Evolutionary conservation across 768 basidiomycete genomes (phyloP).

Genomic region (Leccinum uliginosum): DNA sequence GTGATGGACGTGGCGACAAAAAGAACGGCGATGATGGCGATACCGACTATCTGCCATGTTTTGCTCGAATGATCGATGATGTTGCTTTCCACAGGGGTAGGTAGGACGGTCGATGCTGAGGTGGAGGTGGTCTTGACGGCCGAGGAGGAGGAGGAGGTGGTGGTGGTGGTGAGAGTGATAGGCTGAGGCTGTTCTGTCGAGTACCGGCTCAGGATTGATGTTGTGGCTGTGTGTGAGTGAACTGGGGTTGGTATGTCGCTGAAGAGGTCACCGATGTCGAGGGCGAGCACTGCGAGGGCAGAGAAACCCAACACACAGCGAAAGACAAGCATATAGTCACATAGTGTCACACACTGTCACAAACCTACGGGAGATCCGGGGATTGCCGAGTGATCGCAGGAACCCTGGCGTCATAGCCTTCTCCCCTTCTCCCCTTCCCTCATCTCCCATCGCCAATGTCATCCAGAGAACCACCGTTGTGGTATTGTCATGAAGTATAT

Average conservation of each 20-base stretch:
- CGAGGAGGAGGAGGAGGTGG: slow-evolving; percentile 1
- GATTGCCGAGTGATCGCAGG: slow-evolving; percentile 3
- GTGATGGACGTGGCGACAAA: slow-evolving; percentile 53
- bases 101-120: slow-evolving; percentile 4
- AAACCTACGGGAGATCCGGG: slow-evolving; percentile 9
- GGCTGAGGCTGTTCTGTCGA: neutral
- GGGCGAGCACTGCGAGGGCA: neutral
- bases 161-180: neutral
- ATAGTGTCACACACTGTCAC: too few species aligned
- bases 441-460: slow-evolving; percentile 40
- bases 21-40: slow-evolving; percentile 60
- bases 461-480: slow-evolving; percentile 58
- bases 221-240: neutral
- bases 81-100: slow-evolving; percentile 7
- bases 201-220: neutral
- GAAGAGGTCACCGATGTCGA: slow-evolving; percentile 7
- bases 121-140: slow-evolving; percentile 1
- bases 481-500: slow-evolving; percentile 73
- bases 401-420: slow-evolving; percentile 7
- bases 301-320: neutral
- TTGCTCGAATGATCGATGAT: slow-evolving; percentile 39
- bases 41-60: slow-evolving; percentile 68
- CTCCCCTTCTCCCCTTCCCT: neutral
- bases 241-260: neutral
- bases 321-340: neutral